Base-by-base conservation (phyloP, 2,329 filamentous ascomycete genomes). In the Cytospora piceae region DNA sequence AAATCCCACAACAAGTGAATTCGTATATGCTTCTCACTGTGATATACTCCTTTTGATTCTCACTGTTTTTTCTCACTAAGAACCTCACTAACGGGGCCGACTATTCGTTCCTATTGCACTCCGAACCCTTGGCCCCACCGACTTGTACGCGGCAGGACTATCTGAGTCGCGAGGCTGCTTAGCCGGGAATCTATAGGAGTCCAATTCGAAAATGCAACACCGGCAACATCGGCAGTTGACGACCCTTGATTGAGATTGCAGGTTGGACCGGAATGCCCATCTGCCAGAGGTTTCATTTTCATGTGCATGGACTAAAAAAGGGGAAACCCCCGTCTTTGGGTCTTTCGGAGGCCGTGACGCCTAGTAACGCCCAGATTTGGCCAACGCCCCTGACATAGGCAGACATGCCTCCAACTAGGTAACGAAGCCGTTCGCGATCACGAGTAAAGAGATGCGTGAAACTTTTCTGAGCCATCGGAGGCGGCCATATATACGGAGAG, bases 161-260 rank as follows among this genome's bases (percentile, higher is more conserved):
- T 64, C 65, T 56, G 63, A 67, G 65, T 64, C 39, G 24, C 61
- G n/a, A 67, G 65, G 65, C 65, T 67, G 51, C 22, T 22, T 24
- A 39, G 54, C 56, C 17, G 20, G 12, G 24, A 4, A n/a, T 11
- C 6, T 17, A 46, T 17, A 22, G 39, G 39, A 20, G 27, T 29
- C 27, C 39, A n/a, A 46, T 22, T 8, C 20, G 42, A n/a, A 22
- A 14, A 14, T 24, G 46, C 46, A 24, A 20, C n/a, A 42, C 39
- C 15, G 14, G 15, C 15, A 42, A 20, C 7, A 42, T 6, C 17
- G 15, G 39, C 15, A 15, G 17, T 42, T 20, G 14, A 42, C 2
- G 39, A 42, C 39, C 32, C 8, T 34, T 34, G 32, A 34, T 34
- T 29, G 27, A 29, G 27, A 29, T 5, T 29, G 27, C 27, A 29